Conservation (phyloP, 208 protist genomes). For the Trichomonas vaginalis region DNA sequence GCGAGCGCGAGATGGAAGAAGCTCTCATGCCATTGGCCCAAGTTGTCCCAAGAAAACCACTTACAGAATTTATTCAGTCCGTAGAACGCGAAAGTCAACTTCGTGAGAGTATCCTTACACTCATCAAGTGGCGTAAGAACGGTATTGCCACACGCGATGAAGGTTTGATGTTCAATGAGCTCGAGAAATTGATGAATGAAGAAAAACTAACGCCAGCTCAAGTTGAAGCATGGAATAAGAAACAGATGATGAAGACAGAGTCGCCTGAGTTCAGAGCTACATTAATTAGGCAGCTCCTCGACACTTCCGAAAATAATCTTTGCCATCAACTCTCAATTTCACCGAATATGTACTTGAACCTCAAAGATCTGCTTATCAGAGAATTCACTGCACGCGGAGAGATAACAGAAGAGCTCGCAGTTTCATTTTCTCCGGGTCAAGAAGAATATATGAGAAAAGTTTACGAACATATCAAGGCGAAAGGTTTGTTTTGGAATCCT, state of each 20-base stretch:
- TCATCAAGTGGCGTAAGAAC: neutral
- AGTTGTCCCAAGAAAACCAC: neutral
- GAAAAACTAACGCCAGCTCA: neutral
- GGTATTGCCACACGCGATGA: slow-evolving; percentile 5
- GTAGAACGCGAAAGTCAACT: neutral
- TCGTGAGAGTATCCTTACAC: neutral
- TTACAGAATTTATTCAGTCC: neutral
- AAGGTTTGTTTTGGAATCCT: neutral
- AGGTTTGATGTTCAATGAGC: neutral
- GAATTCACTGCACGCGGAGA: neutral
- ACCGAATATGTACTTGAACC: neutral
- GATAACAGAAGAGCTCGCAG: neutral
- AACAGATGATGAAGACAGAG: neutral
- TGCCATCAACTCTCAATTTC: neutral
- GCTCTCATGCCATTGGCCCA: neutral
- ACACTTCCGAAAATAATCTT: neutral
- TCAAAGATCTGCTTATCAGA: neutral
- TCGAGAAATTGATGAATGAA: neutral
- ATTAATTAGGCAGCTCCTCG: neutral
- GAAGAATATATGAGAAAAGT: neutral
- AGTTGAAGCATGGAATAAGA: neutral
- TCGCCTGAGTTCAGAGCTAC: slow-evolving; percentile 9
- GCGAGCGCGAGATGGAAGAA: neutral
- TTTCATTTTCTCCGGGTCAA: neutral
- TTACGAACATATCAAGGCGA: neutral